Evolutionary conservation across 2,329 filamentous ascomycete genomes (phyloP).

Genomic region (Cladophialophora immunda): DNA sequence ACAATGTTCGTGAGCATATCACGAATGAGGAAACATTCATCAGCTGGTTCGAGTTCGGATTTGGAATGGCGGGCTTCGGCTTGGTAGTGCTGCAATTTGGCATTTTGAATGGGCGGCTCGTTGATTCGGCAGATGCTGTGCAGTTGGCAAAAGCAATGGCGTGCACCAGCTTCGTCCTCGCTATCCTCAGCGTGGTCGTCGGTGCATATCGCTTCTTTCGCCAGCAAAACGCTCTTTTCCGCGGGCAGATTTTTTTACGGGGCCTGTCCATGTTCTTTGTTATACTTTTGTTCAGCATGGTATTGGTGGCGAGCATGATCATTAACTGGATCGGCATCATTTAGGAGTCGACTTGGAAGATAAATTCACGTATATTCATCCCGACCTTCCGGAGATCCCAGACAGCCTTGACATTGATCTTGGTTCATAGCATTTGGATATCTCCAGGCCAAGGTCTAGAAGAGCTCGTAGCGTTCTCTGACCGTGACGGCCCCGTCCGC

Average conservation of each 20-base stretch:
- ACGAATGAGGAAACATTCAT: conserved; percentile 35
- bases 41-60: conserved; percentile 27
- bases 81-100: conserved; percentile 30
- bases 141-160: conserved; percentile 38
- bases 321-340: neutral
- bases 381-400: neutral
- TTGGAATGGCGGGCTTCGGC: conserved; percentile 28
- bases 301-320: neutral
- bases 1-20: conserved; percentile 17
- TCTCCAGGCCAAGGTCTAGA: neutral
- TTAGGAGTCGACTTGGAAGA: neutral
- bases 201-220: conserved; percentile 64
- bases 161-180: conserved; percentile 56
- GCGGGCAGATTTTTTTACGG: neutral
- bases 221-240: conserved; percentile 62
- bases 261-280: neutral
- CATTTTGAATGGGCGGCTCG: conserved; percentile 9
- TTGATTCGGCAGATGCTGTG: conserved; percentile 15
- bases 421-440: neutral
- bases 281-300: neutral
- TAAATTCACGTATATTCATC: neutral
- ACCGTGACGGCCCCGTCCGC: too few species aligned
- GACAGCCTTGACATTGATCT: neutral
- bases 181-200: conserved; percentile 55
- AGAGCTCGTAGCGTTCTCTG: neutral